Base-by-base conservation (phyloP, 2,329 filamentous ascomycete genomes). In the Fusarium continuum region DNA sequence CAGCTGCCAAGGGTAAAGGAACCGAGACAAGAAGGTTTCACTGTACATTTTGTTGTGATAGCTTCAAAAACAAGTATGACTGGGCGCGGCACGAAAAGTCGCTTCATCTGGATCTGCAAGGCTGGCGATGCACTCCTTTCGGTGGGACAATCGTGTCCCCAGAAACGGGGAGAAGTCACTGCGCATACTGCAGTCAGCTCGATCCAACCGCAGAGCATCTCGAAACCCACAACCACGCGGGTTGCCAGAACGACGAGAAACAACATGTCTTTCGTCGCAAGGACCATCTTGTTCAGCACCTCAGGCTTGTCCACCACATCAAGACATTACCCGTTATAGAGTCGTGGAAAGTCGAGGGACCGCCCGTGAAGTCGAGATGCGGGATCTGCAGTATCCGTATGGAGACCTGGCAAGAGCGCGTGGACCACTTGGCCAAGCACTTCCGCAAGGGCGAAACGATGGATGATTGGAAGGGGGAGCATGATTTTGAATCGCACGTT, bases 281-380 rank as follows among this genome's bases (percentile, higher is more conserved):
- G 7, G 74, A 75, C 7, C 73, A 75, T 16, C 68, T 75, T 1
- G 60, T 69, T 2, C 73, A 75, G 17, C 73, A 75, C 13, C 55
- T 75, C 2, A 60, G 70, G 14, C 61, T 69, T 5, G 64, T 71
- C 2, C 73, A 75, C 39, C 69, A 69, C n/a, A 22, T 69, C 10
- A 79, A 81, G 73, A 72, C 5, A 31, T 69, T 43, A 68, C 75
- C 60, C 75, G 80, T 78, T 74, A 84, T 55, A 69, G 73, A 71
- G 8, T 40, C 55, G 10, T 75, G 73, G 73, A 74, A 71, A 36
- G 54, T 67, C 6, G 57, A 69, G 14, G 60, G 64, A 1, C 61
- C 65, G 2, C 44, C 64, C 0, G 52, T 75, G 3, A 39, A 48
- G 3, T 75, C 72, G 2, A 67, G 73, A 1, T 75, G 73, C 16